Conservation (phyloP, 192 early-diverging fungal genomes). For the Podila epicladia region DNA sequence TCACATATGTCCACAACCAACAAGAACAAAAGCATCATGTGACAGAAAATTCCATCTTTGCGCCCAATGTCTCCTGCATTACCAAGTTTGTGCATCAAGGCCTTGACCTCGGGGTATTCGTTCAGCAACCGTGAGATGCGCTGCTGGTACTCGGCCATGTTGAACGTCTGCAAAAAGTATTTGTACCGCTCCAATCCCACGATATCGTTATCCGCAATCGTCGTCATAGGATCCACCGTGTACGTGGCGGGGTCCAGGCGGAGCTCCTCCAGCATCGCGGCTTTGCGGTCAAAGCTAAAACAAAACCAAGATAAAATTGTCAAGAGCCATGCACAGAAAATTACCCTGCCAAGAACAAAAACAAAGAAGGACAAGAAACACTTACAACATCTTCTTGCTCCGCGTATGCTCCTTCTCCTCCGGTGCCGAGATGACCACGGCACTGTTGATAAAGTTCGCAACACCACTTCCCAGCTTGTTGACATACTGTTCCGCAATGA, state of each 20-base stretch:
- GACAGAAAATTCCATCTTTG: not conserved
- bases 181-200: slow-evolving; percentile 50
- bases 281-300: slow-evolving; percentile 56
- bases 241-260: slow-evolving; percentile 52
- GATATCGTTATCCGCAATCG: slow-evolving; percentile 44
- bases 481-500: slow-evolving; percentile 62
- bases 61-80: slow-evolving; percentile 7
- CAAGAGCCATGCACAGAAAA: not conserved
- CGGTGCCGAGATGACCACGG: slow-evolving; percentile 55
- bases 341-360: not conserved
- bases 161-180: slow-evolving; percentile 56
- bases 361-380: not conserved
- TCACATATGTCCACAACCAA: not conserved
- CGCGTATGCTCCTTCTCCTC: slow-evolving; percentile 18
- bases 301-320: not conserved
- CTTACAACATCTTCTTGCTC: slow-evolving; percentile 43
- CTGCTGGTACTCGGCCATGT: slow-evolving; percentile 59
- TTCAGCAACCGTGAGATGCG: slow-evolving; percentile 54
- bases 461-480: slow-evolving; percentile 58
- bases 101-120: slow-evolving; percentile 54
- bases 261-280: slow-evolving; percentile 55
- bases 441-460: slow-evolving; percentile 50
- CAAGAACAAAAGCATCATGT: not conserved
- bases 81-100: slow-evolving; percentile 58
- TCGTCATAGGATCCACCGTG: slow-evolving; percentile 50